These are phyloP conservation scores for Astragalus glycyphyllos DNA, from an alignment of 306 rosid species.

Conservation along the genomic window DNA sequence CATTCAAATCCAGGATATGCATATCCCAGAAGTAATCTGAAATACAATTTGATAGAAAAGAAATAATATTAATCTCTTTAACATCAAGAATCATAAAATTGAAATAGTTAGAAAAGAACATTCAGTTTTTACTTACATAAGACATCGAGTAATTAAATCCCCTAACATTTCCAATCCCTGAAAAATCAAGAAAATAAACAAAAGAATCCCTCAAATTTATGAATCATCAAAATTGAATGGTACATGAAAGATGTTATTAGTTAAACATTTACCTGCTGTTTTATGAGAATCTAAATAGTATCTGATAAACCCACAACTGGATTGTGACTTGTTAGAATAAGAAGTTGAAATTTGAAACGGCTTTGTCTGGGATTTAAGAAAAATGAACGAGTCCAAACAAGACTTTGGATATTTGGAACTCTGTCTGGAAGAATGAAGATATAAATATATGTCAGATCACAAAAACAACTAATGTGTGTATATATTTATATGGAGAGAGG, in stretches of 20 bases:
- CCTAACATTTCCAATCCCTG: constrained; percentile 67
- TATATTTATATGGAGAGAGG: not conserved
- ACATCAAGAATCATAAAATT: not conserved
- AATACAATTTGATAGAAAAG: constrained; percentile 16
- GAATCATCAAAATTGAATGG: no score
- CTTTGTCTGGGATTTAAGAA: not conserved
- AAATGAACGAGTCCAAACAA: constrained; percentile 13
- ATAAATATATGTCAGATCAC: not conserved
- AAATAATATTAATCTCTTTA: not conserved
- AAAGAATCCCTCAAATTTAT: no score
- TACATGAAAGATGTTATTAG: not conserved
- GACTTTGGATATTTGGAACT: constrained; percentile 18
- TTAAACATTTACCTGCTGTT: constrained; percentile 34
- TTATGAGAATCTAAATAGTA: not conserved
- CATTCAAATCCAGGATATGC: constrained; percentile 96
- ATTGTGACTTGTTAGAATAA: constrained; percentile 40
- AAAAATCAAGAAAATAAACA: constrained; percentile 32
- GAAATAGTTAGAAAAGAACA: not conserved
- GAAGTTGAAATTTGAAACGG: constrained; percentile 34
- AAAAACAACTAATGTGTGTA: not conserved
- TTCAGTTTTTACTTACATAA: constrained; percentile 64
- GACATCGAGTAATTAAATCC: constrained; percentile 69
- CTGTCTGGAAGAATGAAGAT: constrained; percentile 30
- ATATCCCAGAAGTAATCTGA: constrained; percentile 79
- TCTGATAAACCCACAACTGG: constrained; percentile 3